These are phyloP conservation scores for Starmera dryadoides DNA, from an alignment of 805 yeast species.

Conservation along the genomic window DNA sequence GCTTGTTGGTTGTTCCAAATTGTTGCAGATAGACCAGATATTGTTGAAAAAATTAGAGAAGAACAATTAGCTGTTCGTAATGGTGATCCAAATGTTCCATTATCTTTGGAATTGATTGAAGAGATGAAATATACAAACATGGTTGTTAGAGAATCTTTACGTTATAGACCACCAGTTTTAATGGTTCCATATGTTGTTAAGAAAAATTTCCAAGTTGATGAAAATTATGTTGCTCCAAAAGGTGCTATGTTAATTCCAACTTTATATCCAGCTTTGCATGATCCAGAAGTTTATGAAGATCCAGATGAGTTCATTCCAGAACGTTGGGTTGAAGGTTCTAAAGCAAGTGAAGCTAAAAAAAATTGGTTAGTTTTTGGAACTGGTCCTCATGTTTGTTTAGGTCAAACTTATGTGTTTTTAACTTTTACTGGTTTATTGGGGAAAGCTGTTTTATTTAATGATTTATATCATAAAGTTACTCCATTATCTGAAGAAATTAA, in stretches of 20 bases:
- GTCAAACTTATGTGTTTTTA: slow-evolving; percentile 89
- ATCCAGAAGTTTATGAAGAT: slow-evolving; percentile 91
- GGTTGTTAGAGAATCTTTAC: slow-evolving; percentile 88
- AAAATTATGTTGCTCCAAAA: slow-evolving; percentile 86
- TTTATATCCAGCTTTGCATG: slow-evolving; percentile 91
- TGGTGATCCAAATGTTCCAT: slow-evolving; percentile 57
- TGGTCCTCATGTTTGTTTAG: slow-evolving; percentile 95
- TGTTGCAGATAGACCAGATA: slow-evolving; percentile 92
- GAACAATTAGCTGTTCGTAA: slow-evolving; percentile 83
- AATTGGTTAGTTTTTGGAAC: slow-evolving; percentile 97
- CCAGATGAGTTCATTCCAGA: slow-evolving; percentile 96
- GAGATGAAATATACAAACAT: slow-evolving; percentile 80
- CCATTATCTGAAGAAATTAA: slow-evolving; percentile 84
- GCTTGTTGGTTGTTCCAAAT: slow-evolving; percentile 98
- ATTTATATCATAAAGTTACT: slow-evolving; percentile 78
- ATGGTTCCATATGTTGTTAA: slow-evolving; percentile 98
- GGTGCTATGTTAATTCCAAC: slow-evolving; percentile 98
- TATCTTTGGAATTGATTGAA: slow-evolving; percentile 70
- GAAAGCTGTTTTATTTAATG: slow-evolving; percentile 75
- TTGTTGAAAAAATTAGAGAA: slow-evolving; percentile 76
- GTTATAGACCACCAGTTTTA: slow-evolving; percentile 94
- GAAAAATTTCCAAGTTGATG: slow-evolving; percentile 75
- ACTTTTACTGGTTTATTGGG: slow-evolving; percentile 87
- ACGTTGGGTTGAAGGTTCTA: slow-evolving; percentile 81
- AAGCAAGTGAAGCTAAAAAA: slow-evolving; percentile 68